A percentile compares a stretch with the other conserved stretches of the same genome.
Conservation (phyloP, 495 filamentous ascomycete species). For the Haplographium delicatum region DNA sequence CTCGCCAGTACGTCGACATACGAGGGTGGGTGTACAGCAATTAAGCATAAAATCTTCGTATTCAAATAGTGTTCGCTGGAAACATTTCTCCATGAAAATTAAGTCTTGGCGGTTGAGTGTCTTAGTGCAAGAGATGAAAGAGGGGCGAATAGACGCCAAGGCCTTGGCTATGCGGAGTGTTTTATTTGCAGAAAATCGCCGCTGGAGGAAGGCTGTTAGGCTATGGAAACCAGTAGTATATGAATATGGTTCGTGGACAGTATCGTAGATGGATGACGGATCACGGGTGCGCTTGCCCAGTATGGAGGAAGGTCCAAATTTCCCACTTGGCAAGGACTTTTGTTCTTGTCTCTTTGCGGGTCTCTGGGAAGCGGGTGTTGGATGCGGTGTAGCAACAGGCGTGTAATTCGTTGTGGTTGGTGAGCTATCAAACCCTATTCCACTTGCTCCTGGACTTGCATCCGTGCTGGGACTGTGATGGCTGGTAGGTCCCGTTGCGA, state of each 20-base stretch:
- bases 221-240: conserved; percentile 89
- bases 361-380: conserved; percentile 2
- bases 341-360: conserved; percentile 22
- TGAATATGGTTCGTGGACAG: conserved; percentile 81
- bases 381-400: conserved; percentile 9
- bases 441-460: conserved; percentile 23
- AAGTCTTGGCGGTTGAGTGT: conserved; percentile 80
- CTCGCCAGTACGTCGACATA: conserved; percentile 88
- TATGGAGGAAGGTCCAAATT: conserved; percentile 19
- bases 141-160: conserved; percentile 82
- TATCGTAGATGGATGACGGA: conserved; percentile 79
- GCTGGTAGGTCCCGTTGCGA: conserved; percentile 58
- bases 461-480: conserved; percentile 54
- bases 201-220: conserved; percentile 73
- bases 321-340: conserved; percentile 9
- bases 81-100: conserved; percentile 95
- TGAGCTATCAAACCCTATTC: conserved; percentile 20
- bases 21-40: conserved; percentile 82
- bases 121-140: conserved; percentile 83
- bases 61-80: conserved; percentile 86
- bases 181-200: conserved; percentile 65
- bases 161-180: conserved; percentile 77
- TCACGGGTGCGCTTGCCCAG: conserved; percentile 50
- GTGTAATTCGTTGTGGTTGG: conserved; percentile 20
- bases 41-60: conserved; percentile 88